Evolutionary conservation across 2,329 filamentous ascomycete genomes (phyloP), one percentile per base, ranked within the genome.

Genomic region (Leptographium procerum): DNA sequence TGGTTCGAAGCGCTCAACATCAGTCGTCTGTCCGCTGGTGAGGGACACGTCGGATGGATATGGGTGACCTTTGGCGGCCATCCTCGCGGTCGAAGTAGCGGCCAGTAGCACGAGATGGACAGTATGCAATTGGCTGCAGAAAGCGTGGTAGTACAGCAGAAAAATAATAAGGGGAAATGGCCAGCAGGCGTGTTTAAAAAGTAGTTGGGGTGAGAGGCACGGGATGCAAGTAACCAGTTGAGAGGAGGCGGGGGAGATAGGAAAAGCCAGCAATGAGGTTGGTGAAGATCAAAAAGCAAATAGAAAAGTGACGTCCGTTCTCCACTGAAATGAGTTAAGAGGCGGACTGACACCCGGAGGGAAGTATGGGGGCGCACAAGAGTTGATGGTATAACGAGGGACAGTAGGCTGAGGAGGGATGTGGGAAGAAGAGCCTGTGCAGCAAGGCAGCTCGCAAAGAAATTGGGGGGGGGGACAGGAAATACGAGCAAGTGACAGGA

Each of bases 1-100:
- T 8, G 26, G 47, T 4, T 26, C 33, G 1, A 8, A 34, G 10
- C 55, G 55, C 45, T 62, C 60, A n/a, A 59, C 45, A 36, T 60
- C 53, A 43, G 56, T 61, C 22, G 52, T 54, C 31, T 53, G 51
- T 14, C 31, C 28, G 50, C 50, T 53, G 31, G 1, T 10, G 5
- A 54, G 8, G 52, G 52, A 54, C 4, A 36, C 5, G 14, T 33
- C 29, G 19, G 50, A 52, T 10, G 28, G 29, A 34, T 8, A 22
- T 9, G 29, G 24, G 19, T 11, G 50, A 4, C 50, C 31, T 34
- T 9, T 34, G 29, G 6, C 55, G 4, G 29, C 52, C 52, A 28
- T 56, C 24, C 11, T 52, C 40, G 40, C 40, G 13, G 40, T 8
- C 14, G 40, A 8, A 8, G n/a, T 3, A 19, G 19, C 40, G 6